A percentile compares a stretch with the other conserved stretches of the same genome.
phyloP scores from a whole-genome alignment of 306 rosid species.

The Castanopsis chinensis region DNA sequence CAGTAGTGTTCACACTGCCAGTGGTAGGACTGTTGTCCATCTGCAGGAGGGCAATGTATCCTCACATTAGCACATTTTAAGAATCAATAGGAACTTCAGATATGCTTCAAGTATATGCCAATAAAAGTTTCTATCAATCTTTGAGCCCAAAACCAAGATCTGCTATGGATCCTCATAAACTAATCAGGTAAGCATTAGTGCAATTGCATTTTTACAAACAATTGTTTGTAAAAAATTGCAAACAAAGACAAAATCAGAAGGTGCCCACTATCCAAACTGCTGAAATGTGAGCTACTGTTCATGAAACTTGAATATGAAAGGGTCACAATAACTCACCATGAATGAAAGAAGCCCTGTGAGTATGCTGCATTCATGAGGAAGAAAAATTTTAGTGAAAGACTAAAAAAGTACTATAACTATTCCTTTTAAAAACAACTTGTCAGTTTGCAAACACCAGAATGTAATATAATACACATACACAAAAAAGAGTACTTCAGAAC shows the following conservation, averaged over 20 bases:
- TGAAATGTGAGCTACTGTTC: neutral
- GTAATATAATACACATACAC: neutral
- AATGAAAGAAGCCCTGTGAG: conserved; percentile 97
- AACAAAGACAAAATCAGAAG: neutral
- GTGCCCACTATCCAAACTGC: neutral
- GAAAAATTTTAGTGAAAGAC: conserved; percentile 36
- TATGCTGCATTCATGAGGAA: conserved; percentile 65
- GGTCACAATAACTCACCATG: conserved; percentile 62
- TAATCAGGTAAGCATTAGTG: neutral
- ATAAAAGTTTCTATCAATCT: neutral
- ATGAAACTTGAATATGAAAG: conserved; percentile 20
- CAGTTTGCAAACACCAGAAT: conserved; percentile 16
- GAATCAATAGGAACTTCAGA: conserved; percentile 2
- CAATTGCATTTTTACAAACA: neutral
- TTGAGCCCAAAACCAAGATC: neutral
- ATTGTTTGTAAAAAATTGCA: neutral
- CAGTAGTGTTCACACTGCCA: conserved; percentile 87
- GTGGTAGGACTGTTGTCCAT: conserved; percentile 99
- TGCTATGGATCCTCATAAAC: neutral
- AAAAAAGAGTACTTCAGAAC: neutral
- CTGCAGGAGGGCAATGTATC: conserved; percentile 39
- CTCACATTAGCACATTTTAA: conserved; percentile 5
- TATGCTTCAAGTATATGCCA: neutral
- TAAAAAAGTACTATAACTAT: neutral
- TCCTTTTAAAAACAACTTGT: conserved; percentile 2